Evolutionary conservation across 1,284 basidiomycete species (phyloP), one percentile per base, ranked within the genome.

Genomic region (Rhodotorula glutinis): DNA sequence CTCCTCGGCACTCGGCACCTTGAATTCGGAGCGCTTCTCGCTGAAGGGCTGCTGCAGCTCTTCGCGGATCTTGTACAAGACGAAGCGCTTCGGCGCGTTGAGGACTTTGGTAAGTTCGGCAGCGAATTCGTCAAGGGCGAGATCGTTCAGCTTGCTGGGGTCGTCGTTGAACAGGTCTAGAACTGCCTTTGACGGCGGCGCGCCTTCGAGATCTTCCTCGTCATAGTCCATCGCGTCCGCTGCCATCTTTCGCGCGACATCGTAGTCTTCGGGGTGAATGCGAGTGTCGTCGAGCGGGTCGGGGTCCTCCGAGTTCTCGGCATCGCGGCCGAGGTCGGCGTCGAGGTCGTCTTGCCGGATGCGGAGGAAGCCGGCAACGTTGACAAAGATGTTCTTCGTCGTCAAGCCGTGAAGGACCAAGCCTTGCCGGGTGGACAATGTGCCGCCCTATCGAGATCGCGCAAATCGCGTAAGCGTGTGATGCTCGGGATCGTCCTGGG

Each of bases 201-300:
- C 87, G 67, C 90, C 89, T 40, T 91, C 84, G 41, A 71, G 57
- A 79, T 98, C 94, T 77, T 97, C 94, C 76, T 94, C 92, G 75
- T 97, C 94, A 43, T 92, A 85, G 76, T 97, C 95, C 30, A 98
- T 85, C 11, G 95, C 92, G 79, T 98, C 95, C 17, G 92, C 91
- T 44, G 96, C 95, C 92, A 99, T 98, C 82, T 98, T 98, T 54
- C 92, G 88, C 2, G 96, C 95, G 62, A 98, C 85, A 75, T 97
- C 92, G 78, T 98, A 99, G 80, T 98, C 95, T 79, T 97, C 93
- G 1, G 92, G 92, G 78, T 99, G 96, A 69, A 99, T 92, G 21
- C 96, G 89, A 29, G 95, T 98, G 76, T 88, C 87, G 78, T 99
- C 96, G 54, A 99, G 83, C 7, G 93, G 91, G 79, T 98, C 95